Evolutionary conservation across 352 stramenopile genomes (phyloP).

Genomic region (Phytopythium delawarense): DNA sequence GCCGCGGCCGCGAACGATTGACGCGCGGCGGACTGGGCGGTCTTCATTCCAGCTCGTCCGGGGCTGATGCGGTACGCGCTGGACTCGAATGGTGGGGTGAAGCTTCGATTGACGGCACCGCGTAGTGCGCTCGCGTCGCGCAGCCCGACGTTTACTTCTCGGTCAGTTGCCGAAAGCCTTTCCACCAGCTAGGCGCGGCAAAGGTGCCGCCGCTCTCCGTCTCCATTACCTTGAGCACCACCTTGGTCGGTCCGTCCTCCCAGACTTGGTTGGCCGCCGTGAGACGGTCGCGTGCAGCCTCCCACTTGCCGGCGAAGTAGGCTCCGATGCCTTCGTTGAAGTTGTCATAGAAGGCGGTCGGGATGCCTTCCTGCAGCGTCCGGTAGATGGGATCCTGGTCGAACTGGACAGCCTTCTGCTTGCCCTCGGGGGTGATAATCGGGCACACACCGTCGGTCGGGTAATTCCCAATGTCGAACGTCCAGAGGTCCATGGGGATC

Average conservation of each 20-base stretch:
- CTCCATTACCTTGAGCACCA: constrained; percentile 91
- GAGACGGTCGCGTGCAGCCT: constrained; percentile 74
- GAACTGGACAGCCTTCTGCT: constrained; percentile 86
- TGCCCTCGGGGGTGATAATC: constrained; percentile 46
- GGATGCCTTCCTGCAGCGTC: constrained; percentile 75
- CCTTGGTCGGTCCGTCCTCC: constrained; percentile 85
- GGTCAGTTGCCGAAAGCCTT: constrained; percentile 89
- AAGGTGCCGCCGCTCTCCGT: constrained; percentile 86
- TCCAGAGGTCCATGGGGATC: constrained; percentile 93
- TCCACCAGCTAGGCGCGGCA: constrained; percentile 85
- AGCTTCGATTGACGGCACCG: not conserved
- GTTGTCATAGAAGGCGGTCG: constrained; percentile 83
- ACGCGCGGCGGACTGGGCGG: not conserved
- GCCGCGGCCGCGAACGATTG: not conserved
- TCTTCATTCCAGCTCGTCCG: too few relatives aligned
- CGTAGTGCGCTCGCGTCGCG: not conserved
- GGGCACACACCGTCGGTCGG: constrained; percentile 46
- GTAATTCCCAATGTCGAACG: constrained; percentile 90
- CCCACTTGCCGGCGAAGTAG: constrained; percentile 94
- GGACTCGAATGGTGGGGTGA: not conserved
- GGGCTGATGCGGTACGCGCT: not conserved
- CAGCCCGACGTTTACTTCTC: constrained; percentile 75
- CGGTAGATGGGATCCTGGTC: constrained; percentile 63
- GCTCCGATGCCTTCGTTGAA: constrained; percentile 91
- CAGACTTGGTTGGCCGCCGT: constrained; percentile 89